Evolutionary conservation across 2,329 filamentous ascomycete species (phyloP), one percentile per base, ranked within the genome.

Genomic region (Atkinsonella hypoxylon): DNA sequence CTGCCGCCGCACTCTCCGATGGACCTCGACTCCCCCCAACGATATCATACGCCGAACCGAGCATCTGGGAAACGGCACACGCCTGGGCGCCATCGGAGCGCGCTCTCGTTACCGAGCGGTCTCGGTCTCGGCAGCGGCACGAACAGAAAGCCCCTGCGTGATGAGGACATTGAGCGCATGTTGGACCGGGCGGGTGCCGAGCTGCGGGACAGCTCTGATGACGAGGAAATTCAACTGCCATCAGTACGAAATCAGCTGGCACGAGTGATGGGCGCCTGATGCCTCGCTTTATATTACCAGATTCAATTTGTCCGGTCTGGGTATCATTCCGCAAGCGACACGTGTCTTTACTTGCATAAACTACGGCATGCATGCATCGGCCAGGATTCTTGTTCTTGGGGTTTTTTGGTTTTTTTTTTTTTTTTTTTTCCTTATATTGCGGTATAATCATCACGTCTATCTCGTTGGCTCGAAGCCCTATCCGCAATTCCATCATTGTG

Each of bases 131-230:
- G 57, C 60, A 70, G 51, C 61, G 72, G 57, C 61, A 68, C 54
- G 30, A 57, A 56, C 17, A 58, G 65, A 45, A 65, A 60, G n/a
- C 61, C 65, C 4, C 56, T 81, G 39, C 68, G 67, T 2, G 77
- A 79, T 38, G 76, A 76, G 41, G 77, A 81, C 39, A 78, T 81
- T 51, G 77, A 81, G 52, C 68, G 71, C 38, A 79, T 81, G 74
- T 64, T 81, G 40, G 77, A 81, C 51, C 69, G 70, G 36, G 75
- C 70, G 2, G 73, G 69, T 2, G 74, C 71, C 2, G 73, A 72
- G 22, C 68, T 64, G 32, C 67, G 66, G n/a, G 74, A 75, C 50
- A 78, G 76, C 17, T 78, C 79, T 43, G 79, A 78, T 15, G 78
- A 81, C 31, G 74, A 73, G 32, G 77, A 81, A 59, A 81, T 81